phyloP scores from a whole-genome alignment of 2,329 filamentous ascomycete genomes.

The Rutstroemia sp. region DNA sequence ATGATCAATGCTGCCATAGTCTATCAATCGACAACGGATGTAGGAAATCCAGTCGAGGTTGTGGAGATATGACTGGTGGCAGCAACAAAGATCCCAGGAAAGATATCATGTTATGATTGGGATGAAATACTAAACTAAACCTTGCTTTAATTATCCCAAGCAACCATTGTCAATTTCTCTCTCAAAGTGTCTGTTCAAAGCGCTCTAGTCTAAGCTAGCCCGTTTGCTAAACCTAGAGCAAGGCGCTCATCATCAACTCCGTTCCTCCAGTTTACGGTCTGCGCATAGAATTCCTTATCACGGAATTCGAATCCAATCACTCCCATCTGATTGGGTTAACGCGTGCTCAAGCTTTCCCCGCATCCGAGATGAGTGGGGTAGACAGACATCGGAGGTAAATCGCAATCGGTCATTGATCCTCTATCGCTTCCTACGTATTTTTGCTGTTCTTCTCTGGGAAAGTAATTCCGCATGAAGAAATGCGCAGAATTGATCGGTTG shows the following conservation, averaged over 20 bases:
- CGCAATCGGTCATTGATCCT: not conserved
- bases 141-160: not conserved
- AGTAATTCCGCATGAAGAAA: too few relatives aligned
- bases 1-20: constrained; percentile 57
- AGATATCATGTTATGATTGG: not conserved
- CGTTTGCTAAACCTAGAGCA: too few relatives aligned
- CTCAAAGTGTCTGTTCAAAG: too few relatives aligned
- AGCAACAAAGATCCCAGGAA: not conserved
- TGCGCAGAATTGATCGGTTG: too few relatives aligned
- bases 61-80: constrained; percentile 21
- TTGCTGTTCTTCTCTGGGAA: too few relatives aligned
- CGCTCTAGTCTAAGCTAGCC: too few relatives aligned
- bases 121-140: not conserved
- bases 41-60: constrained; percentile 36
- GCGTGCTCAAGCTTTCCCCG: not conserved
- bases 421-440: not conserved
- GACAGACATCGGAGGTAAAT: not conserved
- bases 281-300: too few relatives aligned
- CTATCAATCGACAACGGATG: constrained; percentile 38
- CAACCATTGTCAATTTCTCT: too few relatives aligned
- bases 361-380: constrained; percentile 1
- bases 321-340: not conserved
- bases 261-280: too few relatives aligned
- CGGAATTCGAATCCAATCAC: not conserved
- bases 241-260: too few relatives aligned